phyloP scores from a whole-genome alignment of 352 stramenopile species.

The Phytophthora chlamydospora region DNA sequence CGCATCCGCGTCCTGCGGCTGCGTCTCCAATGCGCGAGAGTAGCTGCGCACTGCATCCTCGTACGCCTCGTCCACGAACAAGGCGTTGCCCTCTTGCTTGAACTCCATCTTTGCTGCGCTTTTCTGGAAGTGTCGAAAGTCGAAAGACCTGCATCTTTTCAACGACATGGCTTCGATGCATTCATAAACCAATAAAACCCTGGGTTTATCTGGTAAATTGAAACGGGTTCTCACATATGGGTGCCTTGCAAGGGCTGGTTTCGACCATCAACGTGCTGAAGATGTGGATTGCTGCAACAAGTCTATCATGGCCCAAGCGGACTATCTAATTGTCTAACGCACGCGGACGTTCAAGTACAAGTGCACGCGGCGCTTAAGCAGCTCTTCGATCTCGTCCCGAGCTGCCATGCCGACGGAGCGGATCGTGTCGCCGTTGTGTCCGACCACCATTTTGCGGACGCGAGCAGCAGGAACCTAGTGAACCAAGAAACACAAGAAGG shows the following conservation, averaged over 20 bases:
- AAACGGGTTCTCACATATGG: neutral
- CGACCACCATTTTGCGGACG: slow-evolving; percentile 82
- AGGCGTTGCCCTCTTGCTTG: slow-evolving; percentile 73
- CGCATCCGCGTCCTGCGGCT: slow-evolving; percentile 51
- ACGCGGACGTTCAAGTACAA: slow-evolving; percentile 89
- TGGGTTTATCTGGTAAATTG: neutral
- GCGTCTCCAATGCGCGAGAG: slow-evolving; percentile 45
- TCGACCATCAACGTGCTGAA: too few species aligned
- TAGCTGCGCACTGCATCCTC: slow-evolving; percentile 63
- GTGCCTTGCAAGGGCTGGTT: too few species aligned
- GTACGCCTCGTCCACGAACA: slow-evolving; percentile 88
- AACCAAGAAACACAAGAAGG: slow-evolving; percentile 43
- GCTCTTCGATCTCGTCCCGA: slow-evolving; percentile 74
- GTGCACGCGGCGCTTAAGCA: slow-evolving; percentile 76
- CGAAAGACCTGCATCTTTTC: slow-evolving; percentile 6
- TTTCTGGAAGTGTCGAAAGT: slow-evolving; percentile 10
- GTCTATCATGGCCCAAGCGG: slow-evolving; percentile 5
- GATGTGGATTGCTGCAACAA: slow-evolving; percentile 9
- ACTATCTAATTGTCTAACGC: slow-evolving; percentile 32
- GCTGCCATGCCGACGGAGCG: slow-evolving; percentile 74
- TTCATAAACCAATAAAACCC: slow-evolving; percentile 3
- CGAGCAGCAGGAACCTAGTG: slow-evolving; percentile 73
- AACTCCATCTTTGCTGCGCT: slow-evolving; percentile 58
- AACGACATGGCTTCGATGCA: neutral
- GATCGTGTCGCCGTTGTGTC: slow-evolving; percentile 79